These are phyloP conservation scores for Solanum sparsipilum DNA, from an alignment of 257 asterid species.

Conservation along the genomic window DNA sequence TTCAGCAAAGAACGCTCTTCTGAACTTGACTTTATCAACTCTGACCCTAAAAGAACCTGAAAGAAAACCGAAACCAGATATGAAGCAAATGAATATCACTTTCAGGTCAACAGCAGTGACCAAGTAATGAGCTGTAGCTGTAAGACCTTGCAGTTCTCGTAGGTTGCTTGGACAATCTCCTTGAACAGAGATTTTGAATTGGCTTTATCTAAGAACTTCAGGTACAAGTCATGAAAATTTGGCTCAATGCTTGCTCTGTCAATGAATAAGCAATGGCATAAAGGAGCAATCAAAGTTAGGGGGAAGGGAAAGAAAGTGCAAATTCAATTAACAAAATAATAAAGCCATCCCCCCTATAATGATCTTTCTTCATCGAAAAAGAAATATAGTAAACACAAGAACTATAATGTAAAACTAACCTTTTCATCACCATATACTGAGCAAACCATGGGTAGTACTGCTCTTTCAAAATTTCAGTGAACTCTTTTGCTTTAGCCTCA, in stretches of 20 bases:
- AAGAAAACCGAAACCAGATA: conserved; percentile 2
- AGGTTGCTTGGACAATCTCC: conserved; percentile 75
- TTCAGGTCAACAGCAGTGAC: background rate
- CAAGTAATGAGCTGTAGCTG: background rate
- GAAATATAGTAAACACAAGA: background rate
- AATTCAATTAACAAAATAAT: background rate
- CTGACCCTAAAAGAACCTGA: conserved; percentile 97
- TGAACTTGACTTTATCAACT: conserved; percentile 84
- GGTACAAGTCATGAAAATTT: conserved; percentile 91
- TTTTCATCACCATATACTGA: conserved; percentile 95
- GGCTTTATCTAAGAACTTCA: conserved; percentile 89
- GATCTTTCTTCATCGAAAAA: background rate
- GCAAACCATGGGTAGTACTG: conserved; percentile 95
- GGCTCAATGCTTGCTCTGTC: conserved; percentile 96
- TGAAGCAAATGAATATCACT: background rate
- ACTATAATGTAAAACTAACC: conserved; percentile 24
- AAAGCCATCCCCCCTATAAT: background rate
- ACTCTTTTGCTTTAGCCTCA: conserved; percentile 89
- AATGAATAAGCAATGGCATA: background rate
- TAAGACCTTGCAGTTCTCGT: conserved; percentile 96
- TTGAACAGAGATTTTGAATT: conserved; percentile 63
- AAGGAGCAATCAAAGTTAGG: background rate
- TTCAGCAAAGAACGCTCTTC: conserved; percentile 96
- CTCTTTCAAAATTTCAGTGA: conserved; percentile 58
- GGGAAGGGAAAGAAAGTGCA: background rate